These are phyloP conservation scores for Microcyclospora pomicola DNA, from an alignment of 2,329 filamentous ascomycete species.

Conservation along the genomic window DNA sequence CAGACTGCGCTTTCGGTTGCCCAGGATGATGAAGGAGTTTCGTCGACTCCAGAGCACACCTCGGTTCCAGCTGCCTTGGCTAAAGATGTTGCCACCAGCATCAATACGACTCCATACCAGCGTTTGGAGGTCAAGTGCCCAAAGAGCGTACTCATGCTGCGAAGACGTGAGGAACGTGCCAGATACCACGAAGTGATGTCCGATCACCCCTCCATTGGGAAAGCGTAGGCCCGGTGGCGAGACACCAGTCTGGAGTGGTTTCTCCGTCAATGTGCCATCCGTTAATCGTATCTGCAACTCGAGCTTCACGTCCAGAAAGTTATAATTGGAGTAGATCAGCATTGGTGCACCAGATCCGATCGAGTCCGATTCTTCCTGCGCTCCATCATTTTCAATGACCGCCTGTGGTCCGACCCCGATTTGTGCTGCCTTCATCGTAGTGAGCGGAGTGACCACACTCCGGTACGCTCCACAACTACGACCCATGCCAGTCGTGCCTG, in stretches of 20 bases:
- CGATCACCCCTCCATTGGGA: slow-evolving; percentile 88
- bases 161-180: slow-evolving; percentile 95
- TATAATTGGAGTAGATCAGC: slow-evolving; percentile 98
- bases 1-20: slow-evolving; percentile 81
- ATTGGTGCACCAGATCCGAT: slow-evolving; percentile 46
- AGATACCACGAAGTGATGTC: slow-evolving; percentile 92
- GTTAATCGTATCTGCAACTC: slow-evolving; percentile 79
- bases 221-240: slow-evolving; percentile 89
- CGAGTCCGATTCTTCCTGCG: slow-evolving; percentile 21
- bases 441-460: slow-evolving; percentile 80
- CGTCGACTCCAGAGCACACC: slow-evolving; percentile 85
- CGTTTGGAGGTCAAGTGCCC: slow-evolving; percentile 79
- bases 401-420: slow-evolving; percentile 46
- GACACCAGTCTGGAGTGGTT: slow-evolving; percentile 72
- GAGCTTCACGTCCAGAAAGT: slow-evolving; percentile 92
- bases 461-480: slow-evolving; percentile 93
- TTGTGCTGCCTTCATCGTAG: slow-evolving; percentile 48
- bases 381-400: slow-evolving; percentile 28
- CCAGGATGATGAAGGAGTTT: slow-evolving; percentile 90
- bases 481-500: slow-evolving; percentile 69
- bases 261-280: slow-evolving; percentile 73
- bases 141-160: slow-evolving; percentile 94
- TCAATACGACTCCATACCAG: slow-evolving; percentile 93
- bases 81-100: slow-evolving; percentile 85
- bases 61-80: slow-evolving; percentile 94